phyloP scores from a whole-genome alignment of 78 protist species.

The Chrysochromulina parva region DNA sequence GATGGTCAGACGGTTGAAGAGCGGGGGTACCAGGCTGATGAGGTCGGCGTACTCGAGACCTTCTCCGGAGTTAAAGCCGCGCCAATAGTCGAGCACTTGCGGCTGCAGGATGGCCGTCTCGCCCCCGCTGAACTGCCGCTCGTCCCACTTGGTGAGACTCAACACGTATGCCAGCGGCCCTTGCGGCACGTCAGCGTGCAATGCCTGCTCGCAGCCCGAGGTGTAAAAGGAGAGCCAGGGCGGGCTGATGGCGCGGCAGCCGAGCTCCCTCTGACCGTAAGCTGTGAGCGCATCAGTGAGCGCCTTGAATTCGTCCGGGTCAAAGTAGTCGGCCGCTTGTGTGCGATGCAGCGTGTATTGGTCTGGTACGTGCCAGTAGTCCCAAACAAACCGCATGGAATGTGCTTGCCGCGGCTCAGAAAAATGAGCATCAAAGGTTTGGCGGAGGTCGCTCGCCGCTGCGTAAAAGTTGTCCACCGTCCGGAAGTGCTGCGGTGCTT shows the following conservation, averaged over 20 bases:
- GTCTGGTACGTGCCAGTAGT: not conserved
- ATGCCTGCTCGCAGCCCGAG: not conserved
- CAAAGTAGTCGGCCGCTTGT: not conserved
- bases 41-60: not conserved
- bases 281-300: constrained; percentile 1
- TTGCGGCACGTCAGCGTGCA: constrained; percentile 8
- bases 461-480: too few relatives aligned
- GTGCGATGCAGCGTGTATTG: constrained; percentile 11
- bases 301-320: not conserved
- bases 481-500: too few relatives aligned
- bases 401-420: not conserved
- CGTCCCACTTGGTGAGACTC: constrained; percentile 15
- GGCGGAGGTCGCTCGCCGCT: too few relatives aligned
- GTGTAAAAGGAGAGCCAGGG: constrained; percentile 34
- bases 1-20: not conserved
- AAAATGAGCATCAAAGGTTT: too few relatives aligned
- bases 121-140: constrained; percentile 5
- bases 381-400: not conserved
- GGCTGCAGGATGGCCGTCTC: not conserved
- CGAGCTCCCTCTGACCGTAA: not conserved
- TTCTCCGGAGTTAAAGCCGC: not conserved
- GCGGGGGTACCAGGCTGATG: not conserved
- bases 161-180: constrained; percentile 28
- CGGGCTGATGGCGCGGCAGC: constrained; percentile 20
- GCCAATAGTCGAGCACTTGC: not conserved